Evolutionary conservation across 257 asterid species (phyloP).

Genomic region (Nicotiana paniculata): DNA sequence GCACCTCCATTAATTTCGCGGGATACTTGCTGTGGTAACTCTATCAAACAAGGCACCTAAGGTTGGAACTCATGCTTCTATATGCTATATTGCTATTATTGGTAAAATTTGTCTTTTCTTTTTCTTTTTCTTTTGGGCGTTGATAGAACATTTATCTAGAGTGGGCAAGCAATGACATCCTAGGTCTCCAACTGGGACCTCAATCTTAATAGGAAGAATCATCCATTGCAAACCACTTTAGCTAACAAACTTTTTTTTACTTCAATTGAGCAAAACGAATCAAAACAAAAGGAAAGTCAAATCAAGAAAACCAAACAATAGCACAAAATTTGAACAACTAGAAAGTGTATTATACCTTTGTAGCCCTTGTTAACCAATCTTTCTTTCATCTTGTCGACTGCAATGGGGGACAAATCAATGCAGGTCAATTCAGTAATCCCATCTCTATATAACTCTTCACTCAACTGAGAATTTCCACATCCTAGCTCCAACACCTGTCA

Average conservation of each 20-base stretch:
- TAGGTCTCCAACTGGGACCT: neutral
- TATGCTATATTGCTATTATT: neutral
- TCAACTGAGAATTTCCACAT: slow-evolving; percentile 90
- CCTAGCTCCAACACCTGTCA: slow-evolving; percentile 86
- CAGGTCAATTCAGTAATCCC: slow-evolving; percentile 80
- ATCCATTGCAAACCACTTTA: neutral
- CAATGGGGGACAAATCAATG: slow-evolving; percentile 84
- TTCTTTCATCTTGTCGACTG: slow-evolving; percentile 76
- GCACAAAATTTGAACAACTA: neutral
- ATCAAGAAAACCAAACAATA: neutral
- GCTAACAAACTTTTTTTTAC: neutral
- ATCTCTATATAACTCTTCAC: slow-evolving; percentile 68
- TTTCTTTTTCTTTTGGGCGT: neutral
- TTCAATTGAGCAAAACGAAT: neutral
- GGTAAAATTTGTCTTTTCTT: neutral
- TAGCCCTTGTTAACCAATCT: slow-evolving; percentile 70
- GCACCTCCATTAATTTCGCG: no score
- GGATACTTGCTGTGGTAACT: no score
- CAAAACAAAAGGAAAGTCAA: neutral
- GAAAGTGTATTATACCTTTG: slow-evolving; percentile 32
- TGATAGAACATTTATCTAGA: neutral
- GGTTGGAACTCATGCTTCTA: neutral
- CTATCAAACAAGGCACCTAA: no score
- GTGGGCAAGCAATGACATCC: neutral
- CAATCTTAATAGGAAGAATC: neutral